Evolutionary conservation across 2,329 filamentous ascomycete species (phyloP).

Genomic region (Claviceps quebecensis): DNA sequence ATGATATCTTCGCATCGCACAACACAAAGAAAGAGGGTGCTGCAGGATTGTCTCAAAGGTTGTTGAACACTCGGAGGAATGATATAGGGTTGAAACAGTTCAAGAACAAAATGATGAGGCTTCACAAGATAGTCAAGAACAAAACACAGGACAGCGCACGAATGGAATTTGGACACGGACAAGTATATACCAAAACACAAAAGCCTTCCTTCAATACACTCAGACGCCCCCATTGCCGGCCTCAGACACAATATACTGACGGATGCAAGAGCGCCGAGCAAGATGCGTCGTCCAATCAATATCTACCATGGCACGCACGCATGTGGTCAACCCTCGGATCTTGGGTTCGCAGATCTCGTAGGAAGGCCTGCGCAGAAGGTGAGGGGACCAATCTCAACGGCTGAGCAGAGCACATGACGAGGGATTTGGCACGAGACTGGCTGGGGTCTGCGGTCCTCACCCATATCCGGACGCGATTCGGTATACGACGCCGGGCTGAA

Average conservation of each 20-base stretch:
- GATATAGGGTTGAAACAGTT: not conserved
- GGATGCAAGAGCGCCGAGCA: not conserved
- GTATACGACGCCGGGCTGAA: not conserved
- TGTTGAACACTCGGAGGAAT: conserved; percentile 4
- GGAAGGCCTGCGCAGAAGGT: not conserved
- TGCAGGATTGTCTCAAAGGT: conserved; percentile 1
- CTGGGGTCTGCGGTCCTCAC: not conserved
- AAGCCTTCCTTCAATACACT: not conserved
- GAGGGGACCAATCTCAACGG: not conserved
- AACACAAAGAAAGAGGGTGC: conserved; percentile 17
- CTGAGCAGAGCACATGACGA: not conserved
- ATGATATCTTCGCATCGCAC: conserved; percentile 56
- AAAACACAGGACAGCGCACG: conserved; percentile 8
- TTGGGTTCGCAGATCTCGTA: not conserved
- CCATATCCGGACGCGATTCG: not conserved
- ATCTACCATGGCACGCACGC: not conserved
- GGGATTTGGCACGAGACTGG: not conserved
- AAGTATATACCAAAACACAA: conserved; percentile 9
- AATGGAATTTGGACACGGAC: conserved; percentile 8
- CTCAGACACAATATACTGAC: not conserved
- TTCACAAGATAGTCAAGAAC: not conserved
- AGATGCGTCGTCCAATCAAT: not conserved
- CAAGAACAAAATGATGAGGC: not conserved
- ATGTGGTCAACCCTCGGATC: not conserved
- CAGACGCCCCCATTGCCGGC: not conserved